A percentile compares a stretch with the other conserved stretches of the same genome.
Conservation (phyloP, 257 asterid genomes). For the Solanum peruvianum region DNA sequence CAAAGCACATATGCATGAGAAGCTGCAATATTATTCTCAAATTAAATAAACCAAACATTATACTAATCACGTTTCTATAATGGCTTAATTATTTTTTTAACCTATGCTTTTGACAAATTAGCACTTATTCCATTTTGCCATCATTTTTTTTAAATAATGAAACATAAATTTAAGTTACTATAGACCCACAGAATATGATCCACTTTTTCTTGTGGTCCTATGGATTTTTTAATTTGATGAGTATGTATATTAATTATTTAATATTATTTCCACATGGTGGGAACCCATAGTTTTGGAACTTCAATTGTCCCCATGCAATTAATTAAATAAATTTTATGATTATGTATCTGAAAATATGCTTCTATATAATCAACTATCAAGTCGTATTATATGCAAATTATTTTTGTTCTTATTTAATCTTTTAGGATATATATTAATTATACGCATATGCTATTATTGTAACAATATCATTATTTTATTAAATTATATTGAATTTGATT, state of each 20-base stretch:
- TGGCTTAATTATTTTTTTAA: background rate
- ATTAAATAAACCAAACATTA: background rate
- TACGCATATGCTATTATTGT: too few species aligned
- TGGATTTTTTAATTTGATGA: background rate
- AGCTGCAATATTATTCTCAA: background rate
- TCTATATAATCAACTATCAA: background rate
- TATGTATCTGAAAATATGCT: background rate
- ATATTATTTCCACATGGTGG: background rate
- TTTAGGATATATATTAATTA: background rate
- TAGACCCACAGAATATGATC: background rate
- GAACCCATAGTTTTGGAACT: background rate
- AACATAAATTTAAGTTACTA: background rate
- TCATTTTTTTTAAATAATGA: background rate
- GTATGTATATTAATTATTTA: background rate
- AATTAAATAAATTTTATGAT: background rate
- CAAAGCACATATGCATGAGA: background rate
- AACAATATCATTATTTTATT: too few species aligned
- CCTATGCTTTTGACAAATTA: background rate
- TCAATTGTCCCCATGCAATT: background rate
- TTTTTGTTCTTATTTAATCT: background rate
- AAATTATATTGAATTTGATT: too few species aligned
- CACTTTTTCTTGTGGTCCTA: background rate
- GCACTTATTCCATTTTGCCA: background rate
- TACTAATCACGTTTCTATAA: background rate
- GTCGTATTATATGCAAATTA: background rate